Conservation (phyloP, 768 basidiomycete species). For the Amanita pseudoporphyria region DNA sequence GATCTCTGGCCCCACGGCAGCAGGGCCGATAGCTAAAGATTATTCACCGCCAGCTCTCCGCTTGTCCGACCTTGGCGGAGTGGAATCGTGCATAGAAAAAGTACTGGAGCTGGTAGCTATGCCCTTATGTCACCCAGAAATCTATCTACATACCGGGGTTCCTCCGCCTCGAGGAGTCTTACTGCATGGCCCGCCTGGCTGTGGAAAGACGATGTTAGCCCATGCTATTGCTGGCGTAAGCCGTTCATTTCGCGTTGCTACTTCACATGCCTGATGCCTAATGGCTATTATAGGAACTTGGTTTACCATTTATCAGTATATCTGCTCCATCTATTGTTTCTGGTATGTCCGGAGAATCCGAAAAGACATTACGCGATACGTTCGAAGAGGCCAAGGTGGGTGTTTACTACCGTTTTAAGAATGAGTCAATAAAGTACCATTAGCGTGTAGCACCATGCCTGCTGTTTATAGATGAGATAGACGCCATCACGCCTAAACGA, state of each 20-base stretch:
- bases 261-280: conserved; percentile 5
- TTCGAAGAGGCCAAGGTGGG: conserved; percentile 94
- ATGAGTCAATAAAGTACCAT: not conserved
- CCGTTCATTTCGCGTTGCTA: conserved; percentile 8
- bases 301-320: conserved; percentile 86
- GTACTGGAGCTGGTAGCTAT: conserved; percentile 95
- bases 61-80: conserved; percentile 81
- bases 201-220: conserved; percentile 91
- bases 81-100: conserved; percentile 80
- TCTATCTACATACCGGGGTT: conserved; percentile 89
- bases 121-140: conserved; percentile 91
- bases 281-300: conserved; percentile 58
- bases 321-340: conserved; percentile 95
- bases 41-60: conserved; percentile 65
- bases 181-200: conserved; percentile 92
- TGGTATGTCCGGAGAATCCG: conserved; percentile 98
- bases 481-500: conserved; percentile 94
- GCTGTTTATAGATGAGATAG: conserved; percentile 96
- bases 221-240: conserved; percentile 92
- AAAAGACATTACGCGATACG: conserved; percentile 91
- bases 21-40: conserved; percentile 42
- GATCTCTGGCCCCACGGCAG: conserved; percentile 18
- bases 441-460: conserved; percentile 88
- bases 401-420: conserved; percentile 3
- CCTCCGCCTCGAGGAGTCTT: conserved; percentile 89